Conservation (phyloP, 768 basidiomycete species). For the Gloeopeniophorella convolvens region DNA sequence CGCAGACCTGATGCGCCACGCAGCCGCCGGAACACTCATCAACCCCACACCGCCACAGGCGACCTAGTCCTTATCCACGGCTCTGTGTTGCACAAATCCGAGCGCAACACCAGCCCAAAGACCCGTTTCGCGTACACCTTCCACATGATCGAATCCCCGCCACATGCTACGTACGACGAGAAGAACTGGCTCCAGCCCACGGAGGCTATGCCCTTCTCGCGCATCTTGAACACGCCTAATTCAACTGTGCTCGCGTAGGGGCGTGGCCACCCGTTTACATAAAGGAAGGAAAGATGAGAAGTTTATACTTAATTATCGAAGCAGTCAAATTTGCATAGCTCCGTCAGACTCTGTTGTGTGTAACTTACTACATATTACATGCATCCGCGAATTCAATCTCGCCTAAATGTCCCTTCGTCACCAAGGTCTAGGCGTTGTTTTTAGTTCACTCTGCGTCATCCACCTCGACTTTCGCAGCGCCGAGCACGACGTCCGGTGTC, state of each 20-base stretch:
- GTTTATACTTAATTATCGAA: no score
- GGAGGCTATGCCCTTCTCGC: constrained; percentile 71
- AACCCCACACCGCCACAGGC: constrained; percentile 38
- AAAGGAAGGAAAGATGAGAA: no score
- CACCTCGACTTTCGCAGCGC: constrained; percentile 16
- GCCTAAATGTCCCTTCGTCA: no score
- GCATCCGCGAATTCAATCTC: no score
- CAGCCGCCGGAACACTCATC: background rate
- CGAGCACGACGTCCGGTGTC: constrained; percentile 31
- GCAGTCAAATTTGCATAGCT: no score
- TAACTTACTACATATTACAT: no score
- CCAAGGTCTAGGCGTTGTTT: no score
- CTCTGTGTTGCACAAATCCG: constrained; percentile 85
- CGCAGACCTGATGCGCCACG: background rate
- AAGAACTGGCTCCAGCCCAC: constrained; percentile 98
- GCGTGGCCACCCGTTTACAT: constrained; percentile 8
- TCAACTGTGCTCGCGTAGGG: constrained; percentile 18
- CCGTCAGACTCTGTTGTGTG: no score
- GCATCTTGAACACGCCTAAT: constrained; percentile 37
- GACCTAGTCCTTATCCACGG: constrained; percentile 95
- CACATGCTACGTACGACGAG: constrained; percentile 67
- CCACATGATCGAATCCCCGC: constrained; percentile 83
- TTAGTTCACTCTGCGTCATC: constrained; percentile 5
- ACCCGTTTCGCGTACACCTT: constrained; percentile 95
- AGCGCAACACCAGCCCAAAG: constrained; percentile 71